phyloP scores from a whole-genome alignment of 129 eudicot genomes.

The Heracleum sosnowskyi region DNA sequence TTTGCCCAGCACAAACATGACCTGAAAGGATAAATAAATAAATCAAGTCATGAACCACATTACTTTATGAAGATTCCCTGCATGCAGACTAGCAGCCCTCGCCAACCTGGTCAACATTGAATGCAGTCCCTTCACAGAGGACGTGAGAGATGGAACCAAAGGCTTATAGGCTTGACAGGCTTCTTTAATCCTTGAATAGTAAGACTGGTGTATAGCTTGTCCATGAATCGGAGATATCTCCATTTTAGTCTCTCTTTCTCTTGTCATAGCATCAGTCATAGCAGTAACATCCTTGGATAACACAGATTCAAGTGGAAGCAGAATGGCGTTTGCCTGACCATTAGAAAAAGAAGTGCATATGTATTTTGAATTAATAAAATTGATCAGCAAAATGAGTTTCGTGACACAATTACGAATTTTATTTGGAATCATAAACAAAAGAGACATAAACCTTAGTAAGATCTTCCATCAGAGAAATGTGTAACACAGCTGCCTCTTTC shows the following conservation, averaged over 20 bases:
- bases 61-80: constrained; percentile 96
- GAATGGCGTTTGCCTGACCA: constrained; percentile 61
- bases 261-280: constrained; percentile 88
- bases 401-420: neutral
- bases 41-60: constrained; percentile 4
- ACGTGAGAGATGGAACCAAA: constrained; percentile 61
- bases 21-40: neutral
- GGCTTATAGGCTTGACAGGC: constrained; percentile 65
- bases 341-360: neutral
- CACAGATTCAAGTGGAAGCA: constrained; percentile 86
- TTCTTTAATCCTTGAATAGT: constrained; percentile 50
- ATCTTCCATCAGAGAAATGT: constrained; percentile 63
- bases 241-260: constrained; percentile 66
- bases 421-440: neutral
- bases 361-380: constrained; percentile 7
- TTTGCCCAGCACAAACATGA: constrained; percentile 2
- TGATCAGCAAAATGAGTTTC: neutral
- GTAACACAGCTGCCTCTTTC: constrained; percentile 87
- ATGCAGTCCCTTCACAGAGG: constrained; percentile 78
- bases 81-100: constrained; percentile 84
- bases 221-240: constrained; percentile 96
- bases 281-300: constrained; percentile 84
- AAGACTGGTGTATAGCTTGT: constrained; percentile 92
- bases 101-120: constrained; percentile 73
- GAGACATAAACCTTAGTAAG: constrained; percentile 67